A percentile compares a stretch with the other conserved stretches of the same genome.
phyloP scores from a whole-genome alignment of 352 stramenopile genomes.

The Heterotrichella gracilis region DNA sequence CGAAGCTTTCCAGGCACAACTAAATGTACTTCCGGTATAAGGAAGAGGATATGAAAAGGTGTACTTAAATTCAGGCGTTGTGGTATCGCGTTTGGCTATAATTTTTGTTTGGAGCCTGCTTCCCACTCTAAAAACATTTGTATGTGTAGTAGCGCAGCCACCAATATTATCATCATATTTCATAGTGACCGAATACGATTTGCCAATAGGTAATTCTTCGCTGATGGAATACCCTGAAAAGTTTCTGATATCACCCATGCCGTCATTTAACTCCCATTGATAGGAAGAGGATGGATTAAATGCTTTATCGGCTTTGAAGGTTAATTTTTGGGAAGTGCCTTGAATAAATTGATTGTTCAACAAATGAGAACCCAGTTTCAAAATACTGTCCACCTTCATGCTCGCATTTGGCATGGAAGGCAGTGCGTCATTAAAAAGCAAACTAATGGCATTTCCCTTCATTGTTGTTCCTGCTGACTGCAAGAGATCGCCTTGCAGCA shows the following conservation, averaged over 20 bases:
- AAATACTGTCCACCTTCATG: not conserved
- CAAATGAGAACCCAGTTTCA: not conserved
- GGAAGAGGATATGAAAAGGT: no score
- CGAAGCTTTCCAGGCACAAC: no score
- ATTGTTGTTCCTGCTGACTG: not conserved
- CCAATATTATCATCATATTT: not conserved
- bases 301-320: not conserved
- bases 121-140: not conserved
- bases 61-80: no score
- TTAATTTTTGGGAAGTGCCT: no score
- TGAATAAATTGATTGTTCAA: no score
- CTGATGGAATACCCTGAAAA: no score
- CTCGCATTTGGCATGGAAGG: not conserved
- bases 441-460: not conserved
- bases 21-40: no score
- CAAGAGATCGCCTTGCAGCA: not conserved
- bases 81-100: no score
- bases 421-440: not conserved
- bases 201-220: not conserved
- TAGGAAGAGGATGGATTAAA: not conserved
- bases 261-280: not conserved
- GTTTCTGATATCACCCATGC: no score
- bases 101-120: no score
- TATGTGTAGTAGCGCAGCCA: not conserved
- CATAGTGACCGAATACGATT: not conserved